A percentile compares a stretch with the other conserved stretches of the same genome.
Conservation (phyloP, 306 rosid species). For the Fragaria ananassa region DNA sequence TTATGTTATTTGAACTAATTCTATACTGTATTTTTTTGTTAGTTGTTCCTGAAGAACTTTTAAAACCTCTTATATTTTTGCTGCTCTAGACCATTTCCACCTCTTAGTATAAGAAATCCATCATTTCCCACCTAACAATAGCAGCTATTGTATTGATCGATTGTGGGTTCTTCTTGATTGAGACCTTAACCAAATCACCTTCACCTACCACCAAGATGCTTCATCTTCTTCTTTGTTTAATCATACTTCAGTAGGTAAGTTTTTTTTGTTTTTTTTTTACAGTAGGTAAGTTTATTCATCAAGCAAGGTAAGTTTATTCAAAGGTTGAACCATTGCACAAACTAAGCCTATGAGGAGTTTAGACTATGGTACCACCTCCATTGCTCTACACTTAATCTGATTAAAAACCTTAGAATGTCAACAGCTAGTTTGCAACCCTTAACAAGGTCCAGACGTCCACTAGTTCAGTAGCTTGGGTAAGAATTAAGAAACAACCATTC, state of each 20-base stretch:
- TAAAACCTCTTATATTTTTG: not conserved
- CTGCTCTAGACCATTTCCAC: not conserved
- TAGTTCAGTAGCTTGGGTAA: no score
- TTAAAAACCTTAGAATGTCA: not conserved
- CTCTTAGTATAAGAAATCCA: not conserved
- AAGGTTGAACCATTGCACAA: not conserved
- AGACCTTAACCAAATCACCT: constrained; percentile 1
- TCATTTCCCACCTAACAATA: not conserved
- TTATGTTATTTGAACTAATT: not conserved
- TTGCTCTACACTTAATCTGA: not conserved
- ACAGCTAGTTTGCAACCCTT: not conserved
- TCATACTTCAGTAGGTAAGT: not conserved
- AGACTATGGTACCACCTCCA: not conserved
- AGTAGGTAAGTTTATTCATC: not conserved
- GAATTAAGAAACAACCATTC: not conserved
- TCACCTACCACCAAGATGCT: not conserved
- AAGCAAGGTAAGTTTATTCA: not conserved
- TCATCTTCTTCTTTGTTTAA: not conserved
- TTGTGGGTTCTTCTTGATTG: not conserved
- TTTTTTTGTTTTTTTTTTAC: no score
- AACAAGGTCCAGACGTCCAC: not conserved
- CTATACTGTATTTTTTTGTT: not conserved
- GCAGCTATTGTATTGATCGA: not conserved
- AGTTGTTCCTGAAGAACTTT: not conserved
- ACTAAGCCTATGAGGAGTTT: not conserved